Evolutionary conservation across 768 basidiomycete species (phyloP).

Genomic region (Lentinula edodes): DNA sequence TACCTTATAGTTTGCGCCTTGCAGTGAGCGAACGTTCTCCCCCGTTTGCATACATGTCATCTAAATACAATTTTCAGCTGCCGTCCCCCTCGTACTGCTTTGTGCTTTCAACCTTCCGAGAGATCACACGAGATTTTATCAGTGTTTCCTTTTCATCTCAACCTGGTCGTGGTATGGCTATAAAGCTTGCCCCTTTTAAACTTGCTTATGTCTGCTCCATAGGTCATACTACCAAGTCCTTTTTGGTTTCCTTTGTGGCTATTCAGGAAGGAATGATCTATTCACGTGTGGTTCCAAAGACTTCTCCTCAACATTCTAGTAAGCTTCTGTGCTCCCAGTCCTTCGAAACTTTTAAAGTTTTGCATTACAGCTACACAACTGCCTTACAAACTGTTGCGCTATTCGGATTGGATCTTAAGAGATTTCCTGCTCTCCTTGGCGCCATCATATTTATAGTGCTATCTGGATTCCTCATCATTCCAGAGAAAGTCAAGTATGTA

Average conservation of each 20-base stretch:
- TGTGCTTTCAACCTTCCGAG: constrained; percentile 3
- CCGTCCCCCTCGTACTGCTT: not conserved
- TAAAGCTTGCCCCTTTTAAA: not conserved
- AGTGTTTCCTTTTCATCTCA: constrained; percentile 1
- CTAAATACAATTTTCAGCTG: not conserved
- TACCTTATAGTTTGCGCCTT: constrained; percentile 4
- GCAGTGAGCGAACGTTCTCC: not conserved
- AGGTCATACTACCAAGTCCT: constrained; percentile 9
- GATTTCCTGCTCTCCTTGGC: constrained; percentile 61
- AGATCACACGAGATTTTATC: constrained; percentile 2
- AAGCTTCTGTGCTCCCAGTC: not conserved
- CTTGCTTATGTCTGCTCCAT: not conserved
- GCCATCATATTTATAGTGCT: constrained; percentile 48
- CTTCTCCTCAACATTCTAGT: constrained; percentile 7
- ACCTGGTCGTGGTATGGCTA: constrained; percentile 1
- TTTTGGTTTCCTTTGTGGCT: constrained; percentile 6
- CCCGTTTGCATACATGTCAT: not conserved
- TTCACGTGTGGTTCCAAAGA: constrained; percentile 7
- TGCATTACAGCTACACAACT: constrained; percentile 1
- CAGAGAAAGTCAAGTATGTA: constrained; percentile 14
- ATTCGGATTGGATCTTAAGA: constrained; percentile 63
- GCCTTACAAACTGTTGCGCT: constrained; percentile 63
- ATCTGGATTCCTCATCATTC: constrained; percentile 34
- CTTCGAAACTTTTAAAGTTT: not conserved
- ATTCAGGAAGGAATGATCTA: not conserved